phyloP scores from a whole-genome alignment of 805 yeast species.

The Suhomyces faveliae region DNA sequence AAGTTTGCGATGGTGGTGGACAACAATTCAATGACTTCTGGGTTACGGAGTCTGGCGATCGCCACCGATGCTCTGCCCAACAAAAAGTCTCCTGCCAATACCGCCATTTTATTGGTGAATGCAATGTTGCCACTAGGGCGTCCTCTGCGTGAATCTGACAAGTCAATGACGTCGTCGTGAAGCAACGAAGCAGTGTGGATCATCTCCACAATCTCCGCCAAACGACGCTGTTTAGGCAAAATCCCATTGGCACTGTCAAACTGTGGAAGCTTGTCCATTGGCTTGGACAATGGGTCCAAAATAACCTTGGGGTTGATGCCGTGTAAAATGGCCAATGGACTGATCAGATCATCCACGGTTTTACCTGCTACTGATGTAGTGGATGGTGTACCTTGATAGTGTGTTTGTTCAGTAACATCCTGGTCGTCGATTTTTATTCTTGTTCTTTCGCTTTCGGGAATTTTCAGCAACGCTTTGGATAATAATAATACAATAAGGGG shows the following conservation, averaged over 20 bases:
- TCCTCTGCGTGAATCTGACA: slow-evolving; percentile 84
- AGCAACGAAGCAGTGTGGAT: slow-evolving; percentile 94
- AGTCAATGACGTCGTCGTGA: slow-evolving; percentile 96
- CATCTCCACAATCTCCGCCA: slow-evolving; percentile 98
- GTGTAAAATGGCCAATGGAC: slow-evolving; percentile 80
- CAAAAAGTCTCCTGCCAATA: slow-evolving; percentile 92
- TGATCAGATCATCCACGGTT: slow-evolving; percentile 60
- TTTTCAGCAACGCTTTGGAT: slow-evolving; percentile 73
- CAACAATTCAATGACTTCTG: slow-evolving; percentile 95
- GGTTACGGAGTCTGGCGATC: slow-evolving; percentile 85
- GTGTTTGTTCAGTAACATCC: slow-evolving; percentile 68
- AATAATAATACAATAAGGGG: slow-evolving; percentile 85
- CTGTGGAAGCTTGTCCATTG: slow-evolving; percentile 69
- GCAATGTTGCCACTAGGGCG: slow-evolving; percentile 90
- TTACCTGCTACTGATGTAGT: slow-evolving; percentile 57
- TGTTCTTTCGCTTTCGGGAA: slow-evolving; percentile 68
- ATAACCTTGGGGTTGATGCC: slow-evolving; percentile 86
- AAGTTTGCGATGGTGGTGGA: slow-evolving; percentile 95
- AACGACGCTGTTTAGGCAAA: slow-evolving; percentile 88
- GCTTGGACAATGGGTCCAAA: slow-evolving; percentile 79
- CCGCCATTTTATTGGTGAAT: slow-evolving; percentile 96
- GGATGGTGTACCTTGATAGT: slow-evolving; percentile 56
- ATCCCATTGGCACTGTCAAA: slow-evolving; percentile 66
- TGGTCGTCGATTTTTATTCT: slow-evolving; percentile 58
- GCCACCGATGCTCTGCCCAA: slow-evolving; percentile 96